Evolutionary conservation across 148 eudicot species (phyloP).

Genomic region (Silene latifolia): DNA sequence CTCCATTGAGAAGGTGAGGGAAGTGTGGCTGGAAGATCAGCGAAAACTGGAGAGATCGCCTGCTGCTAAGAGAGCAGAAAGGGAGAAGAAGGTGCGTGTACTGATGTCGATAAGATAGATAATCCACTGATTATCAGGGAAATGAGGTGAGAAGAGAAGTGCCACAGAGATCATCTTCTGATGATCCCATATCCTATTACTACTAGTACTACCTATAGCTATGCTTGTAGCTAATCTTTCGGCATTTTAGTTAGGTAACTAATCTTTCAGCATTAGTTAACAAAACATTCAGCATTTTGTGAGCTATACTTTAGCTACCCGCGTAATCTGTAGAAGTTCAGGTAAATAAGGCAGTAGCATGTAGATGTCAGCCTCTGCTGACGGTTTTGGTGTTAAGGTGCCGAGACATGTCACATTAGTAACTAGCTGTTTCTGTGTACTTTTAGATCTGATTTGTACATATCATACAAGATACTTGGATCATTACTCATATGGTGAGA

Average conservation of each 20-base stretch:
- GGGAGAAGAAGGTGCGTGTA: slow-evolving; percentile 52
- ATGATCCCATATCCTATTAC: slow-evolving; percentile 31
- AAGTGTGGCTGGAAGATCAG: slow-evolving; percentile 60
- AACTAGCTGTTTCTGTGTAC: not conserved
- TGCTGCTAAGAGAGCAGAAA: slow-evolving; percentile 61
- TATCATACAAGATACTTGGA: not conserved
- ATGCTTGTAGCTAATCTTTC: slow-evolving; percentile 19
- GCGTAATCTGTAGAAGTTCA: not conserved
- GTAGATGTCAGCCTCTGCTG: slow-evolving; percentile 25
- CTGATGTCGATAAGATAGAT: slow-evolving; percentile 66
- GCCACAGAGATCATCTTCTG: slow-evolving; percentile 30
- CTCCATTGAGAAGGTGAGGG: slow-evolving; percentile 76
- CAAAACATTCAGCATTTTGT: not conserved
- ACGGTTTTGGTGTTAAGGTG: slow-evolving; percentile 12
- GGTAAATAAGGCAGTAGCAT: not conserved
- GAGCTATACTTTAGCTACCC: slow-evolving; percentile 24
- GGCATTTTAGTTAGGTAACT: not conserved
- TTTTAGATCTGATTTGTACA: not conserved
- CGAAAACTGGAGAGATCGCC: slow-evolving; percentile 57
- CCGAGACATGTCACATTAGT: not conserved
- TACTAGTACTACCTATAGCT: slow-evolving; percentile 13
- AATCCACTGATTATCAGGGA: not conserved
- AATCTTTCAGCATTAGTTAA: not conserved
- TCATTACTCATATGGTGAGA: not conserved
- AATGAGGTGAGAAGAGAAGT: slow-evolving; percentile 16